phyloP scores from a whole-genome alignment of 2,329 filamentous ascomycete species.

The Aureobasidium sp. region DNA sequence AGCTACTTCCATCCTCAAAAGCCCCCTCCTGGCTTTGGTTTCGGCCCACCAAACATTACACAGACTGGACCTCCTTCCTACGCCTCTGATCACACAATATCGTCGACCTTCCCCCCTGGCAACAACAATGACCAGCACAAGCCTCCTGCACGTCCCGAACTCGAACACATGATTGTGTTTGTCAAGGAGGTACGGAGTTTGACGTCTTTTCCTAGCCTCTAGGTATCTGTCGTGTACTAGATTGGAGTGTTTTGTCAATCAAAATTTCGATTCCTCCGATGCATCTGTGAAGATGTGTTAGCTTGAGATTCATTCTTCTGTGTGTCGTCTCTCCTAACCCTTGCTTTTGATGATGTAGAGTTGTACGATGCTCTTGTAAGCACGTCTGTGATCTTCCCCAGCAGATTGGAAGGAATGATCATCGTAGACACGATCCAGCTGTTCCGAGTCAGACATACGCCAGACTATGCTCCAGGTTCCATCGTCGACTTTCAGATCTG shows the following conservation, averaged over 20 bases:
- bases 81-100: background rate
- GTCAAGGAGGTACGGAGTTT: no score
- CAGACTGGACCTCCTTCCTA: background rate
- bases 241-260: background rate
- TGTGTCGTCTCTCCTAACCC: background rate
- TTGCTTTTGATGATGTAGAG: background rate
- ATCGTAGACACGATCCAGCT: background rate
- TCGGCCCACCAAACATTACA: background rate
- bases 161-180: background rate
- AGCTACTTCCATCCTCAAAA: no score
- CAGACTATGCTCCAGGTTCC: background rate
- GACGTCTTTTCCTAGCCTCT: background rate
- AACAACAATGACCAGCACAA: background rate
- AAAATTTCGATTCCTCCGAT: background rate
- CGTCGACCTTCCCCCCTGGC: background rate
- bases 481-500: no score
- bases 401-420: background rate
- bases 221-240: background rate
- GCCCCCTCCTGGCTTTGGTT: background rate
- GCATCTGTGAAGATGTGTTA: background rate
- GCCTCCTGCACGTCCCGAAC: background rate
- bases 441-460: background rate
- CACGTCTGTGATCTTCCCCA: background rate
- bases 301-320: background rate
- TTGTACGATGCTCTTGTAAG: background rate